Base-by-base conservation (phyloP, 164 flowering plant species). In the Stephania japonica region DNA sequence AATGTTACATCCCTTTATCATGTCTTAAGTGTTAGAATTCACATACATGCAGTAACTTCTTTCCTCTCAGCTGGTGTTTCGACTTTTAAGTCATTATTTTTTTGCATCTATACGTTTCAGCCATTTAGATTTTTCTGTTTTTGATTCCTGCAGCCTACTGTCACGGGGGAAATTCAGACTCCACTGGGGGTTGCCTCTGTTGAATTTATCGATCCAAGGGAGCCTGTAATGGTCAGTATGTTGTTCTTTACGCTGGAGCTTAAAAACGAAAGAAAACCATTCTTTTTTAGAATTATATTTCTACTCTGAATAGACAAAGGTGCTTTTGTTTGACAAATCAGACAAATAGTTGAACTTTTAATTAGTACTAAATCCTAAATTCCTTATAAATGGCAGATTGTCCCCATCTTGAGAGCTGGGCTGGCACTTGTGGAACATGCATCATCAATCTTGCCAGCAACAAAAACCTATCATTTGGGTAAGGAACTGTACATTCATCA, bases 401-500 rank as follows among this genome's bases (percentile, higher is more conserved):
- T 95, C 73, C 99, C 99, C 72, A 93, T 95, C 67, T 75, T 95
- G 79, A 90, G 99, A 86, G 99, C 99, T 82, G 99, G 99, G 75
- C 92, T 95, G 72, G 99, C 94, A 77, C 89, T 95, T 44, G 92
- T 83, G 0, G 99, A 95, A 80, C 85, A 91, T 86, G 98, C 97
- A 71, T 80, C 98, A 69, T 87, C 94, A 19, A 77, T 95, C 78
- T 84, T 95, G 84, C 99, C 99, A 6, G 93, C 97, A 66, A 87
- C 89, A 53, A 90, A 86, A 73, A 91, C 93, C 42, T 93, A 91
- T 75, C 99, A 95, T 88, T 74, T 95, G 11, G 99, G 98, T 94
- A 82, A 78, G 76, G 7, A 27, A 23, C 6, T n/a, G 44, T 63
- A 56, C 62, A 44, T 68, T 62, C 69, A 68, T 24, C 32, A 10